Base-by-base conservation (phyloP, 1,284 basidiomycete species). In the Schizophyllum commune region DNA sequence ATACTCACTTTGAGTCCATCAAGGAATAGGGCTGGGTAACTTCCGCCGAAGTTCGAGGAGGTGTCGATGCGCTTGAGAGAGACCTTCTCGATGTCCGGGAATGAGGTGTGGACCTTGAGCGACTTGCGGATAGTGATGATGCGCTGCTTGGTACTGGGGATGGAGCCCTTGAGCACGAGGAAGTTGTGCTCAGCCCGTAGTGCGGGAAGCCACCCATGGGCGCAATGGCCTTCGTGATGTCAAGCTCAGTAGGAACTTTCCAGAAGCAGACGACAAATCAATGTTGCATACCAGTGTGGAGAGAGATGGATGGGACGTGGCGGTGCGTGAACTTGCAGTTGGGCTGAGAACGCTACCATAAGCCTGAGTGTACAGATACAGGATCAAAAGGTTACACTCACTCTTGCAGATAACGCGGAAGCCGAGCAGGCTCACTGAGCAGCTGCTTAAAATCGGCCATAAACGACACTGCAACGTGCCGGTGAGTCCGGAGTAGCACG, bases 131-230 rank as follows among this genome's bases (percentile, higher is more conserved):
- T 83, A 62, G 95, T 97, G 71, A 97, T 84, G 65, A 99, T 91
- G 83, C 97, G 93, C 86, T 99, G 98, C 85, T 94, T 95, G 74
- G 93, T 94, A 72, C 96, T 97, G 65, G 93, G 92, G 71, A 95
- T 85, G 62, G 89, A 94, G 67, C 95, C 94, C 83, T 96, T 96
- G 76, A 98, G 82, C 79, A 98, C 89, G 72, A 99, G 79, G 82
- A 91, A 98, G 80, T 99, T 96, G 83, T 97, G 96, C 84, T 93
- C 96, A 80, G 99, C 90, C 96, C 96, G 78, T 97, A 99, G 79
- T 96, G 94, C 63, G 95, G 94, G 89, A 97, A 99, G 75, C 96
- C 97, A 81, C 97, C 97, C 86, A 99, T 87, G 61, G 97, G 97
- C 66, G 94, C 99, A 79, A 99, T 98, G 65, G 81, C 69, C 85